Evolutionary conservation across 1,139 yeast species (phyloP).

Genomic region (Zygosaccharomyces sapae): DNA sequence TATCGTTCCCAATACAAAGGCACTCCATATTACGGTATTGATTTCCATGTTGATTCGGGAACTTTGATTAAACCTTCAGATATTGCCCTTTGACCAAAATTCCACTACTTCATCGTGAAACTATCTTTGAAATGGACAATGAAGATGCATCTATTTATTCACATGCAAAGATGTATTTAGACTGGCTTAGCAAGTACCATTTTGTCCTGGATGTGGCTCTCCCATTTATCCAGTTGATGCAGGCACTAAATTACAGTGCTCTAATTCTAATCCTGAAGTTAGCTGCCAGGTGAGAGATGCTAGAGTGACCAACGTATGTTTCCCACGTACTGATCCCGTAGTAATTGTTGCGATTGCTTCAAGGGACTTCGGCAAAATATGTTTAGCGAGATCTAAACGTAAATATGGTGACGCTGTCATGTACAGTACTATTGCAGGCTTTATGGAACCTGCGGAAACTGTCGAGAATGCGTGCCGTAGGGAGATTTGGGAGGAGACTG

Average conservation of each 20-base stretch:
- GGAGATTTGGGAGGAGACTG: constrained; percentile 95
- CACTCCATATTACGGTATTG: constrained; percentile 73
- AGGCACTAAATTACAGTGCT: constrained; percentile 74
- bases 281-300: constrained; percentile 55
- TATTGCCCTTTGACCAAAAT: constrained; percentile 9
- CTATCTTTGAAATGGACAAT: constrained; percentile 32
- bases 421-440: constrained; percentile 90
- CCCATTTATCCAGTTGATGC: constrained; percentile 68
- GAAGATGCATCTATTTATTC: constrained; percentile 66
- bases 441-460: constrained; percentile 91
- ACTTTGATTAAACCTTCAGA: constrained; percentile 18
- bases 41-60: constrained; percentile 42
- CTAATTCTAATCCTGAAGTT: constrained; percentile 35
- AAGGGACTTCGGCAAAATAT: constrained; percentile 53
- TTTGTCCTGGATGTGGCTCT: constrained; percentile 87
- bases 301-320: constrained; percentile 53
- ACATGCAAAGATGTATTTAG: constrained; percentile 79
- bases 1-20: constrained; percentile 56
- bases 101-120: constrained; percentile 15
- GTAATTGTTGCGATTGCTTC: constrained; percentile 76
- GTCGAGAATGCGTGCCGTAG: constrained; percentile 83
- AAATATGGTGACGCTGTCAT: constrained; percentile 46
- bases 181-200: constrained; percentile 76
- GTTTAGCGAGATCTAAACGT: constrained; percentile 68
- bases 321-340: constrained; percentile 90